Conservation (phyloP, 2,329 filamentous ascomycete species). For the Xylaria sp. region DNA sequence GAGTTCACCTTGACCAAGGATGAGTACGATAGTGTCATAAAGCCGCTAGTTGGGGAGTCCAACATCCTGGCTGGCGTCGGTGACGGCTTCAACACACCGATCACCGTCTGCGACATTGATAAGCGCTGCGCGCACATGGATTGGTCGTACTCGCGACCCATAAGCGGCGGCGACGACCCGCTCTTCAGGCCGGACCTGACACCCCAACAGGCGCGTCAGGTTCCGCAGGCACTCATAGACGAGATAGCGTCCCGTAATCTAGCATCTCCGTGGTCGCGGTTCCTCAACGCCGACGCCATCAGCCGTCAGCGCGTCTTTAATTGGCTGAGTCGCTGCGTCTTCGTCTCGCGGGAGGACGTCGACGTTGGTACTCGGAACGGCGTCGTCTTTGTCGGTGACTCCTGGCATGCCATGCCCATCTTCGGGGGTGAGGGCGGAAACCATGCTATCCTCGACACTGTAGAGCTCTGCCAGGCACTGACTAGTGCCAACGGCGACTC, state of each 20-base stretch:
- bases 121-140: neutral
- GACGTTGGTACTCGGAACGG: slow-evolving; percentile 6
- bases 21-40: neutral
- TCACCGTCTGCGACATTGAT: slow-evolving; percentile 1
- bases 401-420: slow-evolving; percentile 25
- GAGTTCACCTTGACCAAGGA: neutral
- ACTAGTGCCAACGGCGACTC: neutral
- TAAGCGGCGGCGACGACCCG: slow-evolving; percentile 1
- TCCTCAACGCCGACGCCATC: slow-evolving; percentile 6
- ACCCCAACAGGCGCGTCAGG: neutral
- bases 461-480: slow-evolving; percentile 8
- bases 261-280: neutral
- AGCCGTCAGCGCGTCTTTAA: slow-evolving; percentile 52
- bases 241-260: slow-evolving; percentile 3
- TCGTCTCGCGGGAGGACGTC: slow-evolving; percentile 9
- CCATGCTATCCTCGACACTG: slow-evolving; percentile 23
- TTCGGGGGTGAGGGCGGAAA: slow-evolving; percentile 26
- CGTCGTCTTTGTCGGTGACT: slow-evolving; percentile 21
- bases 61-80: slow-evolving; percentile 5
- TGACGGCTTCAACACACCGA: slow-evolving; percentile 8
- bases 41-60: neutral
- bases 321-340: slow-evolving; percentile 51
- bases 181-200: slow-evolving; percentile 3
- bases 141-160: slow-evolving; percentile 6
- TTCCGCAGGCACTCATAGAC: slow-evolving; percentile 4